phyloP scores from a whole-genome alignment of 345 rosid genomes.

The Rhodomyrtus tomentosa region DNA sequence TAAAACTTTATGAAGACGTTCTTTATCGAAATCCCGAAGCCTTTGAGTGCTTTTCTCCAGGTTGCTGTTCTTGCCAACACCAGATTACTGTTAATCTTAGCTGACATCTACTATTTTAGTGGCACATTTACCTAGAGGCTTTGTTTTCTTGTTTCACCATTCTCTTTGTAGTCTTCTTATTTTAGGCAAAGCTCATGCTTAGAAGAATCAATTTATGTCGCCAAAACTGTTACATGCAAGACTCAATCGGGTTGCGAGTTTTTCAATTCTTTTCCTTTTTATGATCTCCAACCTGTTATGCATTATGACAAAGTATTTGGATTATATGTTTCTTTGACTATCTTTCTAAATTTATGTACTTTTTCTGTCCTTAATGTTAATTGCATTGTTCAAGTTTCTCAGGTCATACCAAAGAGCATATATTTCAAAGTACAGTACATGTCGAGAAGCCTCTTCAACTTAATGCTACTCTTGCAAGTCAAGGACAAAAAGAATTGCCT shows the following conservation, averaged over 20 bases:
- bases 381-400: constrained; percentile 60
- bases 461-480: constrained; percentile 15
- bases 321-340: not conserved
- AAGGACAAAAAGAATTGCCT: constrained; percentile 27
- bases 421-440: constrained; percentile 23
- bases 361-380: constrained; percentile 38
- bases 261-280: not conserved
- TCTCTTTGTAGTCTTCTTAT: not conserved
- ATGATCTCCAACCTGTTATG: not conserved
- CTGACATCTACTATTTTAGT: not conserved
- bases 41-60: constrained; percentile 73
- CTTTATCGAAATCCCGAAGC: constrained; percentile 57
- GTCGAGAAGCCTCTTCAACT: constrained; percentile 39
- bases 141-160: not conserved
- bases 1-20: constrained; percentile 54
- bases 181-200: not conserved
- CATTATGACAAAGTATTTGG: not conserved
- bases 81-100: not conserved
- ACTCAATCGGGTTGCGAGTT: not conserved
- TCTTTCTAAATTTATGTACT: constrained; percentile 6
- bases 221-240: not conserved
- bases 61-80: constrained; percentile 1
- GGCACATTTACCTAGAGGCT: not conserved
- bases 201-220: not conserved
- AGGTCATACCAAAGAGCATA: constrained; percentile 51